These are phyloP conservation scores for Wakefieldia striispora DNA, from an alignment of 768 basidiomycete species.

Conservation along the genomic window DNA sequence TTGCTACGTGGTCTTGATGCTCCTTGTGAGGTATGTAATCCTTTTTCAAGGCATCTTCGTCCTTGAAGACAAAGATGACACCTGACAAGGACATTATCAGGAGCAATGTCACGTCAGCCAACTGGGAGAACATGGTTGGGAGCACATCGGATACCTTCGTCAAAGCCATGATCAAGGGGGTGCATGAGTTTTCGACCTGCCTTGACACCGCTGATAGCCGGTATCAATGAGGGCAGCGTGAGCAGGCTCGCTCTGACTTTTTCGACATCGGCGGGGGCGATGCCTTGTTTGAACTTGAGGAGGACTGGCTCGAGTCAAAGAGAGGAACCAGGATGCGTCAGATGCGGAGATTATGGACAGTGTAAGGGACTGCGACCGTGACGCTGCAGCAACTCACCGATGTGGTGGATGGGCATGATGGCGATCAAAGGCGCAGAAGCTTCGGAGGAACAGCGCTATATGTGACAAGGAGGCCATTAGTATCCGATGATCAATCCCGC, in stretches of 20 bases:
- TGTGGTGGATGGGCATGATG: constrained; percentile 21
- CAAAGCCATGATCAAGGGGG: constrained; percentile 20
- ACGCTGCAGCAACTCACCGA: constrained; percentile 13
- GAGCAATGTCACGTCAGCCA: no score
- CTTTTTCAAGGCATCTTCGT: constrained; percentile 9
- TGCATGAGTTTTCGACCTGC: constrained; percentile 17
- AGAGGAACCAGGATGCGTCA: no score
- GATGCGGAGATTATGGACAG: no score
- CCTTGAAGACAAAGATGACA: constrained; percentile 22
- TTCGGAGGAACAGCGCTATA: no score
- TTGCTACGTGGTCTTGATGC: constrained; percentile 8
- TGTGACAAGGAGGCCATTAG: no score
- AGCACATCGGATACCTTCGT: constrained; percentile 15
- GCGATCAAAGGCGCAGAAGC: background rate
- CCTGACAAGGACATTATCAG: constrained; percentile 7
- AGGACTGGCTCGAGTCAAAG: constrained; percentile 9
- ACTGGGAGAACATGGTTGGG: no score
- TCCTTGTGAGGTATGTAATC: constrained; percentile 14
- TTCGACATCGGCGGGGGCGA: constrained; percentile 2
- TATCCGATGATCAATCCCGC: background rate
- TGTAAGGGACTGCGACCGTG: no score
- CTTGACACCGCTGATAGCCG: constrained; percentile 13
- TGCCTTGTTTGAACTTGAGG: constrained; percentile 21
- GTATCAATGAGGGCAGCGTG: constrained; percentile 17
- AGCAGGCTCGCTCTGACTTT: constrained; percentile 1